Evolutionary conservation across 2,329 filamentous ascomycete species (phyloP).

Genomic region (Beauveria australis): DNA sequence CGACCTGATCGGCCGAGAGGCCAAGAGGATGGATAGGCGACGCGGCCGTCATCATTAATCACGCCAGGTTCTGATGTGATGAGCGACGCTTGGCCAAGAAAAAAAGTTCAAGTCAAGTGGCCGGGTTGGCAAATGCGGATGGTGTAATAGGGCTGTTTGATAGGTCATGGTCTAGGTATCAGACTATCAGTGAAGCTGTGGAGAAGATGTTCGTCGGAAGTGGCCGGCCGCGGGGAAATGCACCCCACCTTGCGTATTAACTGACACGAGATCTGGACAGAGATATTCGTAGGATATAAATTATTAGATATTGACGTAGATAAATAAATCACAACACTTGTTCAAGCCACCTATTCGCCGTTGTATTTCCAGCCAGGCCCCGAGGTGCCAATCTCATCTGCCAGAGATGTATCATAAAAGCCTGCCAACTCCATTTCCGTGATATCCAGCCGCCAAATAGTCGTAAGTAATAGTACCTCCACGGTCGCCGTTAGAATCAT

Average conservation of each 20-base stretch:
- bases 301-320: background rate
- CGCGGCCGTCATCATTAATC: background rate
- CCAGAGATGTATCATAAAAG: background rate
- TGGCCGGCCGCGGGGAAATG: background rate
- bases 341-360: background rate
- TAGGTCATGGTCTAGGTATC: background rate
- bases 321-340: background rate
- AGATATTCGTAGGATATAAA: background rate
- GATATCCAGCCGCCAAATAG: background rate
- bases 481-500: constrained; percentile 17
- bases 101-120: background rate
- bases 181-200: background rate
- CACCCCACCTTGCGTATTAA: background rate
- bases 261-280: background rate
- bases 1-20: constrained; percentile 63
- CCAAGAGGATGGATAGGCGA: constrained; percentile 27
- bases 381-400: background rate
- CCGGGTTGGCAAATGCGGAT: background rate
- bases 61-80: background rate
- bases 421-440: background rate
- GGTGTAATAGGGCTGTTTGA: background rate
- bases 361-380: background rate
- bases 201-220: constrained; percentile 2
- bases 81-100: background rate
- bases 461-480: background rate